phyloP scores from a whole-genome alignment of 2,329 filamentous ascomycete genomes.

The Raffaelea deltoideospora region DNA sequence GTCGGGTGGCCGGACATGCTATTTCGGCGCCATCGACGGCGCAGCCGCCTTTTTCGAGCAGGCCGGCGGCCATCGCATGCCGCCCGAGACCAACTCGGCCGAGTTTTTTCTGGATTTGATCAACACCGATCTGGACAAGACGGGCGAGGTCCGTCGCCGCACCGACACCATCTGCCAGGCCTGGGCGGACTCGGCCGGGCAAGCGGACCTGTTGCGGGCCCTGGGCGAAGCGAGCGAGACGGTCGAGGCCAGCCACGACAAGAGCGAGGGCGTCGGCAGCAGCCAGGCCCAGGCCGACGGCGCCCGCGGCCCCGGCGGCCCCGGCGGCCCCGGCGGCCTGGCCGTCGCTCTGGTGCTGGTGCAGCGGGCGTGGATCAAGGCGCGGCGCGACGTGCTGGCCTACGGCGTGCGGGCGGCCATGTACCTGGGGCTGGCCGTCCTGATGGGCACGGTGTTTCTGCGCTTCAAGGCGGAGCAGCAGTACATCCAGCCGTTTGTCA shows the following conservation, averaged over 20 bases:
- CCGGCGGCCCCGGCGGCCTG: slow-evolving; percentile 8
- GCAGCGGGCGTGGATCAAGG: slow-evolving; percentile 70
- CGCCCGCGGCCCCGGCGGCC: slow-evolving; percentile 10
- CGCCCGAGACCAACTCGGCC: slow-evolving; percentile 60
- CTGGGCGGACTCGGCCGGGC: slow-evolving; percentile 34
- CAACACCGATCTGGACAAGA: slow-evolving; percentile 56
- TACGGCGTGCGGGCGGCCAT: slow-evolving; percentile 73
- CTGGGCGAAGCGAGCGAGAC: slow-evolving; percentile 12
- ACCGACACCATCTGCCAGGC: slow-evolving; percentile 36
- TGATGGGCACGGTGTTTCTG: slow-evolving; percentile 83
- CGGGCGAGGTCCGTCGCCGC: slow-evolving; percentile 28
- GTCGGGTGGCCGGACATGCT: slow-evolving; percentile 54
- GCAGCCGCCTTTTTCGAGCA: slow-evolving; percentile 51
- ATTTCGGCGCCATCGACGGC: slow-evolving; percentile 48
- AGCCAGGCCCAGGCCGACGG: slow-evolving; percentile 3
- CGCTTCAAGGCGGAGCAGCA: slow-evolving; percentile 51
- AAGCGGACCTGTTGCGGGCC: slow-evolving; percentile 9
- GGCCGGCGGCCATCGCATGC: slow-evolving; percentile 45
- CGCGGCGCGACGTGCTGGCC: slow-evolving; percentile 67
- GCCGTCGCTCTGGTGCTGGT: slow-evolving; percentile 45
- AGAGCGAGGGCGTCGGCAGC: slow-evolving; percentile 16
- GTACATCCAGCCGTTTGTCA: slow-evolving; percentile 68
- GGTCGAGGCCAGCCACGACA: too few relatives aligned
- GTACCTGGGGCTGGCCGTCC: slow-evolving; percentile 51
- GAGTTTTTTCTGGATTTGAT: slow-evolving; percentile 67